These are phyloP conservation scores for Umbilicaria muhlenbergii DNA, from an alignment of 495 filamentous ascomycete species.

Conservation along the genomic window DNA sequence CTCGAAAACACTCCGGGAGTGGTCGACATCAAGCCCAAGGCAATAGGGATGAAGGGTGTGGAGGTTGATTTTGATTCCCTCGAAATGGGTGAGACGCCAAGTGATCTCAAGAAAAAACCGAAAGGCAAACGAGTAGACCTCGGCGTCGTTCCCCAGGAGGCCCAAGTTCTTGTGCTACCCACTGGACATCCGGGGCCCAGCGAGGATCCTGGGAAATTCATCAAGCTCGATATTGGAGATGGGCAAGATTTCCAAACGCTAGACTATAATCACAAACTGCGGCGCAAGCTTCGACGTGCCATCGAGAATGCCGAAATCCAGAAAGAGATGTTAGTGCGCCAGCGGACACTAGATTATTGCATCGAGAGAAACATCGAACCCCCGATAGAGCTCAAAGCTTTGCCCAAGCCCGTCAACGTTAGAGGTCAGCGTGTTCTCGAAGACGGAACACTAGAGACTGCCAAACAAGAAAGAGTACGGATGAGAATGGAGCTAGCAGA, in stretches of 20 bases:
- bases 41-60: conserved; percentile 14
- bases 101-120: conserved; percentile 2
- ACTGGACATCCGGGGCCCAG: neutral
- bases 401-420: conserved; percentile 7
- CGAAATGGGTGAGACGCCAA: conserved; percentile 5
- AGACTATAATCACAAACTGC: conserved; percentile 15
- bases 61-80: conserved; percentile 15
- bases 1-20: conserved; percentile 12
- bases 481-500: conserved; percentile 11
- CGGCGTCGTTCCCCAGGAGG: conserved; percentile 5
- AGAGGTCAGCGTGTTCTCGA: conserved; percentile 12
- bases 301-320: conserved; percentile 12
- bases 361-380: neutral
- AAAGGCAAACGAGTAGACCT: conserved; percentile 13
- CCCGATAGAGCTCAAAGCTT: conserved; percentile 7
- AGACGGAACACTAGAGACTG: conserved; percentile 11
- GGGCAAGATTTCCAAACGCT: conserved; percentile 10
- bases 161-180: conserved; percentile 3
- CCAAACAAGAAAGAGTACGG: conserved; percentile 14
- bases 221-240: conserved; percentile 10
- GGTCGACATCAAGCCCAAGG: conserved; percentile 14
- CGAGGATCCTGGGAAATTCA: conserved; percentile 8
- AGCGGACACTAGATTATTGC: conserved; percentile 7
- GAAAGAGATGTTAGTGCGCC: conserved; percentile 14
- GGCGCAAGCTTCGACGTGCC: conserved; percentile 15